These are phyloP conservation scores for Triangularia verruculosa DNA, from an alignment of 2,329 filamentous ascomycete species.

Conservation along the genomic window DNA sequence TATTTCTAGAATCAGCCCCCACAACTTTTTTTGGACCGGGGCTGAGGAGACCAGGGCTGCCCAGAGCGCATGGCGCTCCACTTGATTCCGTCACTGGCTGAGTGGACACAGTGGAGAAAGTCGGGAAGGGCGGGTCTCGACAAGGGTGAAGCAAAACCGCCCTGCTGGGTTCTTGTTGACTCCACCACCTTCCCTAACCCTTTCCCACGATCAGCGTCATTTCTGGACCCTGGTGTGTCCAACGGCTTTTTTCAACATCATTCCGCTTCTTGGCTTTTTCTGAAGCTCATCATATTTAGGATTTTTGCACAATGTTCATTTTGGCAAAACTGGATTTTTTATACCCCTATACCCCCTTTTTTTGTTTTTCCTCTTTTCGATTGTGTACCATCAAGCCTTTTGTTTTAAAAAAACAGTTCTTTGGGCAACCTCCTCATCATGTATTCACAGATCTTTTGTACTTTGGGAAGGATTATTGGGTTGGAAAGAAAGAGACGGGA, in stretches of 20 bases:
- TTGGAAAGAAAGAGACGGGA: conserved; percentile 1
- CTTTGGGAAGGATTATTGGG: neutral
- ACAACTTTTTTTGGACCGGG: neutral
- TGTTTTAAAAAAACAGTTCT: neutral
- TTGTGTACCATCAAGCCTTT: neutral
- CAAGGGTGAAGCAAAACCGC: neutral
- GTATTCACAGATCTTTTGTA: neutral
- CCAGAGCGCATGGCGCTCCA: neutral
- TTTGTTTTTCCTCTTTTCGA: neutral
- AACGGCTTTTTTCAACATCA: neutral
- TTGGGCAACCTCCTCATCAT: neutral
- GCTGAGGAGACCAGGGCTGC: neutral
- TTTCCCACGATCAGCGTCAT: neutral
- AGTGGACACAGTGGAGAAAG: neutral
- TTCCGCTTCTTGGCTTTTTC: neutral
- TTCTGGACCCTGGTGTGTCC: neutral
- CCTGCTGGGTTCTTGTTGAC: neutral
- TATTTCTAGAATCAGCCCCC: neutral
- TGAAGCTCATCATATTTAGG: neutral
- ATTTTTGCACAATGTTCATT: neutral
- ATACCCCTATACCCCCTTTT: neutral
- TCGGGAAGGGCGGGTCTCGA: neutral
- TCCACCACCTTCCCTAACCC: neutral
- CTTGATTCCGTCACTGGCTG: neutral
- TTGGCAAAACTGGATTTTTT: neutral